Conservation (phyloP, 1,284 basidiomycete genomes). For the Ustilago vetiveriae region DNA sequence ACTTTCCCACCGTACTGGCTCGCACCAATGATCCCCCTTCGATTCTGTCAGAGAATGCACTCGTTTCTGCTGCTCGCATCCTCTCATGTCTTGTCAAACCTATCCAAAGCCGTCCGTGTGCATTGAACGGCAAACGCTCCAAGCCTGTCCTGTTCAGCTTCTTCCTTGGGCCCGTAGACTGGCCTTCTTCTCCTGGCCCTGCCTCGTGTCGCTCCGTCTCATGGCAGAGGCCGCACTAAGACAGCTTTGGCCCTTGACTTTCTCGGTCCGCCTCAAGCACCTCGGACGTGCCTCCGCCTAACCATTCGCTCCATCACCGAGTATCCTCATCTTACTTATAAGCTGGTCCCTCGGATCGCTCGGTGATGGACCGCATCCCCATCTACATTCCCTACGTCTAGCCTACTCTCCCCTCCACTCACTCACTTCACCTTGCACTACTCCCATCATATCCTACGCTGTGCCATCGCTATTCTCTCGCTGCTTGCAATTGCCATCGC, state of each 20-base stretch:
- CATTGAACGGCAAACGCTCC: too few relatives aligned
- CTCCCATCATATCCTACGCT: conserved; percentile 37
- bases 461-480: conserved; percentile 2
- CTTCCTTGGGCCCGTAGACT: too few relatives aligned
- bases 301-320: conserved; percentile 34
- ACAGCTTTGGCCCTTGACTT: conserved; percentile 22
- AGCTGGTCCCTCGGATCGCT: conserved; percentile 44
- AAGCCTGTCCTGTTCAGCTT: too few relatives aligned
- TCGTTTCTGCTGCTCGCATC: conserved; percentile 9
- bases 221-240: conserved; percentile 26
- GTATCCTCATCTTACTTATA: conserved; percentile 31
- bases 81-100: too few relatives aligned
- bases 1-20: too few relatives aligned
- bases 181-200: neutral
- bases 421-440: conserved; percentile 5
- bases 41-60: conserved; percentile 33
- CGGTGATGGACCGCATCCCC: conserved; percentile 39
- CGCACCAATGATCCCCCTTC: conserved; percentile 13
- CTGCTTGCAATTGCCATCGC: conserved; percentile 17
- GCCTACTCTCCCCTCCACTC: conserved; percentile 10
- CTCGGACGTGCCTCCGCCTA: conserved; percentile 35
- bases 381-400: conserved; percentile 26
- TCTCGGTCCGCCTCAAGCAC: conserved; percentile 38
- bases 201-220: conserved; percentile 12
- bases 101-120: too few relatives aligned